A percentile compares a stretch with the other conserved stretches of the same genome.
Conservation (phyloP, 495 filamentous ascomycete genomes). For the Astrothelium macrocarpum region DNA sequence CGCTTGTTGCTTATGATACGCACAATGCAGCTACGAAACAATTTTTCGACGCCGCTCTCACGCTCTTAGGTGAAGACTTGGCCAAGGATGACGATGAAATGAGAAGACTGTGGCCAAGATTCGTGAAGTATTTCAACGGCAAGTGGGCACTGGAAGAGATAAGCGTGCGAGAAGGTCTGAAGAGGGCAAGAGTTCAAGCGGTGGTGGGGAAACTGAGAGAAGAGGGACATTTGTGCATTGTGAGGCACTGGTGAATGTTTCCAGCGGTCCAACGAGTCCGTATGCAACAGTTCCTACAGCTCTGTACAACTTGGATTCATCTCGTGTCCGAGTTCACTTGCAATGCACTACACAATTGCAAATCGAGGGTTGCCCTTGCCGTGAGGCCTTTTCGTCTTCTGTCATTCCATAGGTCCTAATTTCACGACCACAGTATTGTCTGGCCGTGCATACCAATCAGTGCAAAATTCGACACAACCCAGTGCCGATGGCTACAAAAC, state of each 20-base stretch:
- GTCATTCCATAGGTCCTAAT: too few relatives aligned
- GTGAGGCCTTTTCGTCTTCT: too few relatives aligned
- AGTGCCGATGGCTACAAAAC: too few relatives aligned
- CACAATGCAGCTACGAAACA: background rate
- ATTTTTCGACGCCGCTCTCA: constrained; percentile 13
- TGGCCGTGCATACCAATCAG: too few relatives aligned
- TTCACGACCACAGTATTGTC: too few relatives aligned
- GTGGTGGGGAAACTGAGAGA: constrained; percentile 55
- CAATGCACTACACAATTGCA: too few relatives aligned
- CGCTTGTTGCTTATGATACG: background rate
- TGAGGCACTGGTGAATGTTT: constrained; percentile 46
- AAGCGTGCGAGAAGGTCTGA: constrained; percentile 67
- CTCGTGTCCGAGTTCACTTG: too few relatives aligned
- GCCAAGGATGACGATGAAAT: constrained; percentile 26
- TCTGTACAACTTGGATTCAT: too few relatives aligned
- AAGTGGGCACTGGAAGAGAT: constrained; percentile 80
- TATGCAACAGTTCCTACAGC: too few relatives aligned
- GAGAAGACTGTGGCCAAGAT: constrained; percentile 42
- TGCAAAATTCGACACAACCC: too few relatives aligned
- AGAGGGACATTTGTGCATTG: constrained; percentile 35
- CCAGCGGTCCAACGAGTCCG: too few relatives aligned
- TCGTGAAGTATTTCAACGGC: constrained; percentile 80
- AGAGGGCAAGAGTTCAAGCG: constrained; percentile 69
- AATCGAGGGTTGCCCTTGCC: too few relatives aligned
- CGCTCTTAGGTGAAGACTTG: constrained; percentile 7